A percentile compares a stretch with the other conserved stretches of the same genome.
phyloP scores from a whole-genome alignment of 73 alveolate species.

The Tetrahymena malaccensis region DNA sequence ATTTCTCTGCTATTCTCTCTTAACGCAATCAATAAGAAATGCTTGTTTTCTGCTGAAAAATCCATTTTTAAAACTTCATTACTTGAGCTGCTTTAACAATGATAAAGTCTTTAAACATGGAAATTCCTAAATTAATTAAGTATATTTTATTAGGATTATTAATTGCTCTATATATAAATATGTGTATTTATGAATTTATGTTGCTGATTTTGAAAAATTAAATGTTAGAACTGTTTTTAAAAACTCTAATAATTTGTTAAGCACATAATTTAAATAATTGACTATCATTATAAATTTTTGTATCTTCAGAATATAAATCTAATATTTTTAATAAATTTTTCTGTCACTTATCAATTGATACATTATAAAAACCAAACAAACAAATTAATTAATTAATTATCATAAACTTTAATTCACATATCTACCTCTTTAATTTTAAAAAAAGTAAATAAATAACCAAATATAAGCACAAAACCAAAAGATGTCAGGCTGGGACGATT shows the following conservation, averaged over 20 bases:
- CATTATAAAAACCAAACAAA: background rate
- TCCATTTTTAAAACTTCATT: background rate
- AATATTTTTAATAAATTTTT: background rate
- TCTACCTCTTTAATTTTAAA: background rate
- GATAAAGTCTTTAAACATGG: background rate
- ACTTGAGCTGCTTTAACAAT: background rate
- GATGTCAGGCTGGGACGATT: background rate
- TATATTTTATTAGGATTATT: background rate
- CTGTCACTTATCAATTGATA: background rate
- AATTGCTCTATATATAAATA: too few species aligned
- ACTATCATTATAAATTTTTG: background rate
- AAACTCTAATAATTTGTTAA: background rate
- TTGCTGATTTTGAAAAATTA: background rate
- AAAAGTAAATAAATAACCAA: background rate
- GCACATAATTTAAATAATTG: background rate
- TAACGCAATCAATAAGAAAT: background rate
- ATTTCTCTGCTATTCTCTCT: background rate
- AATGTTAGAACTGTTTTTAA: background rate
- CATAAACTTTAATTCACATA: background rate
- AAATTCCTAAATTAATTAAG: background rate
- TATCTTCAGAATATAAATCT: background rate
- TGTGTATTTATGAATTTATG: background rate
- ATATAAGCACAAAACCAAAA: background rate
- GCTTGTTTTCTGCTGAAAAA: background rate
- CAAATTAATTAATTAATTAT: too few species aligned